Conservation (phyloP, 2,329 filamentous ascomycete species). For the Tolypocladium amazonense region DNA sequence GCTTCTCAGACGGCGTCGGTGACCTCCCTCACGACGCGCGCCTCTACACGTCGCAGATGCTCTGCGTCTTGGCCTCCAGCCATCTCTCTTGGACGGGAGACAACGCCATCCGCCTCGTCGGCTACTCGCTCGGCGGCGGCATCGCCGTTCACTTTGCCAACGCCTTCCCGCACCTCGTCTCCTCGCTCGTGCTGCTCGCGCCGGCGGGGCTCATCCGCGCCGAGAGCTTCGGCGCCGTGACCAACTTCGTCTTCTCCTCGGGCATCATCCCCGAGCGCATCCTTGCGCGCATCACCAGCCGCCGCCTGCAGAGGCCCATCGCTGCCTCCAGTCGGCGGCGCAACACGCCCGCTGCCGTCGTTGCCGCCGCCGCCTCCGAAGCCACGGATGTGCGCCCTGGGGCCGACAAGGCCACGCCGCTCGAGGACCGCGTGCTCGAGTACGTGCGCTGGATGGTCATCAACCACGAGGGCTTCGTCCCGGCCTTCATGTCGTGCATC, state of each 20-base stretch:
- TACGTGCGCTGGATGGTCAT: conserved; percentile 49
- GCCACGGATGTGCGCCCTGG: conserved; percentile 13
- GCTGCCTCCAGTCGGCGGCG: conserved; percentile 18
- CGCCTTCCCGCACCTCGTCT: conserved; percentile 60
- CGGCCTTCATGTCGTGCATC: conserved; percentile 48
- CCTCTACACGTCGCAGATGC: conserved; percentile 63
- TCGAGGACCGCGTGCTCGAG: conserved; percentile 36
- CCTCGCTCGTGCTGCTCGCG: conserved; percentile 63
- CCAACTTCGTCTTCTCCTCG: conserved; percentile 42
- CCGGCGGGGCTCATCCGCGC: conserved; percentile 63
- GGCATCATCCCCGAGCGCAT: conserved; percentile 43
- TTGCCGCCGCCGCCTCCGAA: conserved; percentile 29
- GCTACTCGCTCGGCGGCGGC: conserved; percentile 76
- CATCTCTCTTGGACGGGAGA: conserved; percentile 54
- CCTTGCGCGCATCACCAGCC: conserved; percentile 35
- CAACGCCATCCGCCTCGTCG: conserved; percentile 53
- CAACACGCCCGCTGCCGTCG: conserved; percentile 13
- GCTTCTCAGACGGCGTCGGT: conserved; percentile 53
- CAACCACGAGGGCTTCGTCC: conserved; percentile 46
- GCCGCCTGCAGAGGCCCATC: conserved; percentile 39
- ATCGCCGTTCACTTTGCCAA: conserved; percentile 66
- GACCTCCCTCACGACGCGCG: conserved; percentile 62
- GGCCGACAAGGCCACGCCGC: conserved; percentile 14
- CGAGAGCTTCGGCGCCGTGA: conserved; percentile 37
- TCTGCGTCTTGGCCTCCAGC: conserved; percentile 61